Evolutionary conservation across 139 green algal genomes (phyloP).

Genomic region (Deuterostichococcus epilithicus): DNA sequence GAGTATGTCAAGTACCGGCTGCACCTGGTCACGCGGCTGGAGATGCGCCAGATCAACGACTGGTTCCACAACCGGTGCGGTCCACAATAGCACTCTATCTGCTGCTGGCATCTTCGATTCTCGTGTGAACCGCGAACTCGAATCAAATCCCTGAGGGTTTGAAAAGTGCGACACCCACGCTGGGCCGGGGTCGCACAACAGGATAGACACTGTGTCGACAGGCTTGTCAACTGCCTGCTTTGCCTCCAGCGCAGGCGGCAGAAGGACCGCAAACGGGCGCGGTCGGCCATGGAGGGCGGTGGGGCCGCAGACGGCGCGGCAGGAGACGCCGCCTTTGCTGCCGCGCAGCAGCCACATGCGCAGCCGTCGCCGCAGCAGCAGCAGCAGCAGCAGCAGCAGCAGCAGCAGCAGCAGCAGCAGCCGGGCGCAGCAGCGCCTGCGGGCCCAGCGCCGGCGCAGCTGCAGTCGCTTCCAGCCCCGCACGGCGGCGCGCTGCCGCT

Average conservation of each 20-base stretch:
- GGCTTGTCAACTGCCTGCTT: too few species aligned
- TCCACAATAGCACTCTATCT: background rate
- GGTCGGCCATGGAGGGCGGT: too few species aligned
- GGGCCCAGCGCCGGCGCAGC: too few species aligned
- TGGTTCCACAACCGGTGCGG: constrained; percentile 2
- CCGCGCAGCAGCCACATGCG: too few species aligned
- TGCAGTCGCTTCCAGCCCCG: background rate
- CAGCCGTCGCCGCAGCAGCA: too few species aligned
- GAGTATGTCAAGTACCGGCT: constrained; percentile 18
- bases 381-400: background rate
- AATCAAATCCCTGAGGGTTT: background rate
- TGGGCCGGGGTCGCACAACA: background rate
- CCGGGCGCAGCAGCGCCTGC: too few species aligned
- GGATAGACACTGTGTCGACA: background rate
- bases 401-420: background rate
- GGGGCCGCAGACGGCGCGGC: too few species aligned
- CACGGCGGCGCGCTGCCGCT: too few species aligned
- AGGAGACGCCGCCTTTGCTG: too few species aligned
- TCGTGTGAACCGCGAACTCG: background rate
- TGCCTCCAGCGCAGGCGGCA: background rate
- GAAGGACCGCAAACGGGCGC: background rate
- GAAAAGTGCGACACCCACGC: background rate
- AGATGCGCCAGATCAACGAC: background rate
- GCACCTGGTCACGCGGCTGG: constrained; percentile 7
- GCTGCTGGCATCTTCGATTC: background rate